Conservation (phyloP, 768 basidiomycete species). For the Harrya chromipes region DNA sequence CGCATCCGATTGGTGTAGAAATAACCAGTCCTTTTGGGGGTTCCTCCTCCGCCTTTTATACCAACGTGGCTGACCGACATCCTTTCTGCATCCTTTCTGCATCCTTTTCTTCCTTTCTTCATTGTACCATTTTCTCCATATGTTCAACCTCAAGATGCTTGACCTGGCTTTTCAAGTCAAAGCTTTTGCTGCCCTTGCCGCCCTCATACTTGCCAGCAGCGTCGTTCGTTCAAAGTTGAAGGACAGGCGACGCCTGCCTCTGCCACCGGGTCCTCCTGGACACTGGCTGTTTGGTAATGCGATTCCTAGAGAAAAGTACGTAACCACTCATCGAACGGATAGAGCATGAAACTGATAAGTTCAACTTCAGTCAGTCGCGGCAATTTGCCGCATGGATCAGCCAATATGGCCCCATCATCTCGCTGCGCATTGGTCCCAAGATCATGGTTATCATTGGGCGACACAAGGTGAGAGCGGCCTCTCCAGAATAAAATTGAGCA, state of each 20-base stretch:
- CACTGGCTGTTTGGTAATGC: conserved; percentile 33
- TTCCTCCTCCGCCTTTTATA: conserved; percentile 8
- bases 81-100: background rate
- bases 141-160: conserved; percentile 8
- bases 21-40: no score
- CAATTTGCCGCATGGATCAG: conserved; percentile 58
- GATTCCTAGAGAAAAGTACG: conserved; percentile 29
- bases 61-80: background rate
- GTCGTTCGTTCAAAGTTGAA: conserved; percentile 10
- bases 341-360: background rate
- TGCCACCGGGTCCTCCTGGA: conserved; percentile 32
- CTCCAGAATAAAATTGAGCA: background rate
- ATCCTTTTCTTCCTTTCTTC: background rate
- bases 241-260: conserved; percentile 16
- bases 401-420: conserved; percentile 60
- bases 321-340: background rate
- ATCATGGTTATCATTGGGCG: conserved; percentile 33
- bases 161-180: conserved; percentile 12
- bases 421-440: conserved; percentile 47
- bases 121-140: background rate
- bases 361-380: conserved; percentile 25
- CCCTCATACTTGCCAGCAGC: conserved; percentile 13
- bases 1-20: no score
- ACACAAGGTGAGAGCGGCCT: conserved; percentile 33
- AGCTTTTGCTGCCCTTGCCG: conserved; percentile 17